These are phyloP conservation scores for Colletotrichum sp. DNA, from an alignment of 2,329 filamentous ascomycete species.

Conservation along the genomic window DNA sequence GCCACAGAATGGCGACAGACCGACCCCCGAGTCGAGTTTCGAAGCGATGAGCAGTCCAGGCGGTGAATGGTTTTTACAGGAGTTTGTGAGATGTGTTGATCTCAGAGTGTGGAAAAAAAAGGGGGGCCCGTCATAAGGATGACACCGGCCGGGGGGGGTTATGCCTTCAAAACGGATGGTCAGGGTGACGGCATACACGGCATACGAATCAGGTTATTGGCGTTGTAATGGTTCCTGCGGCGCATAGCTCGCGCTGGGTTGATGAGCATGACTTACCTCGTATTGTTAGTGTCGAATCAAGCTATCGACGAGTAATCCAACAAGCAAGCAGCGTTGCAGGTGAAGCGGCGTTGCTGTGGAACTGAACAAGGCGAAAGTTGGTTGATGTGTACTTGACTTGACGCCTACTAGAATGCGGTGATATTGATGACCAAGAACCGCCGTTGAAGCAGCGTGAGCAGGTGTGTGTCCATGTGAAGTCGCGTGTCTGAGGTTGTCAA, in stretches of 20 bases:
- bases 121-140: not conserved
- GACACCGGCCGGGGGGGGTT: not conserved
- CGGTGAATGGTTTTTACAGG: too few relatives aligned
- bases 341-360: not conserved
- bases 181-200: not conserved
- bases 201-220: not conserved
- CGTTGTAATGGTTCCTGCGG: not conserved
- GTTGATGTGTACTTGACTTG: not conserved
- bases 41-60: constrained; percentile 2
- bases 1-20: constrained; percentile 39
- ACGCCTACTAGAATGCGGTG: not conserved
- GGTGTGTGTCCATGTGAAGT: not conserved
- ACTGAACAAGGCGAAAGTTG: not conserved
- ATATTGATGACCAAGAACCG: not conserved
- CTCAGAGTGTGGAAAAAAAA: not conserved
- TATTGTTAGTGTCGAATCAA: constrained; percentile 3
- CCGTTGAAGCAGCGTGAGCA: not conserved
- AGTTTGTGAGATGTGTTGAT: not conserved
- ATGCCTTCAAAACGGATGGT: not conserved
- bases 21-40: constrained; percentile 36
- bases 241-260: not conserved
- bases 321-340: not conserved
- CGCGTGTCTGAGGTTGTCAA: not conserved
- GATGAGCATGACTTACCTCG: not conserved
- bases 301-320: not conserved